These are phyloP conservation scores for Hygrocybe coccinea DNA, from an alignment of 768 basidiomycete species.

Conservation along the genomic window DNA sequence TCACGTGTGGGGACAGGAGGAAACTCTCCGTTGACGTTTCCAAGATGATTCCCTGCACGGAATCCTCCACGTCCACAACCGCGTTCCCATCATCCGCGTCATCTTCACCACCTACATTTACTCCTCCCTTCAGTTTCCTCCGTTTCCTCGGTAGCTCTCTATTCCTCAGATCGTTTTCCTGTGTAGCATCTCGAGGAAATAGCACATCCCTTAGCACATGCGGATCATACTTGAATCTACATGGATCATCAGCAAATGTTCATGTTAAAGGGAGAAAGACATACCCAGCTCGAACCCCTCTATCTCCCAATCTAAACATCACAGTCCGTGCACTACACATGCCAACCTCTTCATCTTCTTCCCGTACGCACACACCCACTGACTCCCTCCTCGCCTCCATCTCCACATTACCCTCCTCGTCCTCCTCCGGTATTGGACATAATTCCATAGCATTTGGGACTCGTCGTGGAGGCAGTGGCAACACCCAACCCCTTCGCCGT, in stretches of 20 bases:
- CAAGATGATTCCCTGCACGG: neutral
- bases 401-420: slow-evolving; percentile 18
- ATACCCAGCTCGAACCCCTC: slow-evolving; percentile 42
- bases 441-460: slow-evolving; percentile 35
- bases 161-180: slow-evolving; percentile 13
- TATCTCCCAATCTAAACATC: slow-evolving; percentile 38
- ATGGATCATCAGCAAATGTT: neutral
- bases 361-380: too few relatives aligned
- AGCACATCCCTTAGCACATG: slow-evolving; percentile 38
- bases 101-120: slow-evolving; percentile 15
- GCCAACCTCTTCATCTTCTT: too few relatives aligned
- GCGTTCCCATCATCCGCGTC: neutral
- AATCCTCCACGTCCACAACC: neutral
- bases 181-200: slow-evolving; percentile 32
- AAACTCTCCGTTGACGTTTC: slow-evolving; percentile 1
- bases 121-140: slow-evolving; percentile 18
- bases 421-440: slow-evolving; percentile 37
- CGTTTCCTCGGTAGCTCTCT: slow-evolving; percentile 35
- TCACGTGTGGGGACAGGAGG: neutral
- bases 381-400: too few relatives aligned
- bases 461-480: slow-evolving; percentile 22
- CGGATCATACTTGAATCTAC: slow-evolving; percentile 53
- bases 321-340: too few relatives aligned
- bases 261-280: slow-evolving; percentile 19
- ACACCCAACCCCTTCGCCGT: slow-evolving; percentile 32